Evolutionary conservation across 768 basidiomycete genomes (phyloP), one percentile per base, ranked within the genome.

Genomic region (Cystoderma amianthinum): DNA sequence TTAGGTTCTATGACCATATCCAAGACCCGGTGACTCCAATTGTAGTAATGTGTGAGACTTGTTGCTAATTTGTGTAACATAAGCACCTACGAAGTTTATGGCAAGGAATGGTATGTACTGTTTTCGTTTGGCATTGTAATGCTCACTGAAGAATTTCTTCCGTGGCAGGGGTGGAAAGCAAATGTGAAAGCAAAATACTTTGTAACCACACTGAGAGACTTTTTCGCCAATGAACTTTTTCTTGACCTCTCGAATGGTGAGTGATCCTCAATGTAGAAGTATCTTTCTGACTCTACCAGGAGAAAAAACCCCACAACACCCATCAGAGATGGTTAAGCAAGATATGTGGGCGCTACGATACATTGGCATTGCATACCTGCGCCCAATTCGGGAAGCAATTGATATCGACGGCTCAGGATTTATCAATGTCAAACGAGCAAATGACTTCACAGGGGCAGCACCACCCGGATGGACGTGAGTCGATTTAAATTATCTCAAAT

Each of bases 161-260:
- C n/a, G n/a, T n/a, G n/a, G n/a, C 24, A 75, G 73, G 63, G 62
- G 7, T 76, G 74, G 75, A 68, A 66, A 49, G 65, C 70, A 6
- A 74, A 63, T 44, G 74, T 76, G 21, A 74, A 76, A 47, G 69
- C 74, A 0, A 57, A 65, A 1, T 68, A 72, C 40, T 76, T 77
- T 39, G 69, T 74, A 2, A 58, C 72, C 3, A 63, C 65, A 16
- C 52, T 70, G 2, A 62, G 61, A 23, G 67, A 70, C 39, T 63
- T 62, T 35, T 68, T n/a, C n/a, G n/a, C n/a, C n/a, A n/a, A n/a
- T n/a, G n/a, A n/a, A n/a, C n/a, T n/a, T n/a, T n/a, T n/a, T n/a
- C n/a, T n/a, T n/a, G n/a, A n/a, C n/a, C n/a, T n/a, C n/a, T n/a
- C n/a, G n/a, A n/a, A n/a, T n/a, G n/a, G n/a, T n/a, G n/a, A n/a